phyloP scores from a whole-genome alignment of 1,284 basidiomycete species.

The Ustilago tritici region DNA sequence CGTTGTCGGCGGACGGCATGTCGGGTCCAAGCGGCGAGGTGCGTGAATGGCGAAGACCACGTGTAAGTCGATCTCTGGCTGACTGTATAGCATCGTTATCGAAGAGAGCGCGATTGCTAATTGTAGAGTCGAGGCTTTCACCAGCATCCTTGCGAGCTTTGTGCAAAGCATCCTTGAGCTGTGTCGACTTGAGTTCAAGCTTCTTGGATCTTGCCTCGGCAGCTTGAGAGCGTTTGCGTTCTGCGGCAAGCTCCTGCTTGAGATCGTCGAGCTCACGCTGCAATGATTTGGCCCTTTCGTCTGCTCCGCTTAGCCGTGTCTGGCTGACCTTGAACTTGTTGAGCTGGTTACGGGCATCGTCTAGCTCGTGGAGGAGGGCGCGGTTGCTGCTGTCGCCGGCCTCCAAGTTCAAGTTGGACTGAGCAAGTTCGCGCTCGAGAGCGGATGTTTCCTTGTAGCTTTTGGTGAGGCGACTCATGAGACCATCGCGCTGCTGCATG shows the following conservation, averaged over 20 bases:
- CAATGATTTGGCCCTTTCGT: slow-evolving; percentile 25
- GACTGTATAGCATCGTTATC: slow-evolving; percentile 40
- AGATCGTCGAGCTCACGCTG: slow-evolving; percentile 81
- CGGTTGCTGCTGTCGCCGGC: slow-evolving; percentile 83
- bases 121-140: slow-evolving; percentile 15
- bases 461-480: slow-evolving; percentile 58
- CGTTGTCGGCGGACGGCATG: slow-evolving; percentile 9
- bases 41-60: slow-evolving; percentile 35
- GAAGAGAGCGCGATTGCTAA: slow-evolving; percentile 18
- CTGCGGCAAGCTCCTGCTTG: slow-evolving; percentile 82
- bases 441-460: slow-evolving; percentile 56
- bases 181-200: slow-evolving; percentile 67
- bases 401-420: slow-evolving; percentile 84
- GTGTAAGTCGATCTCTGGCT: slow-evolving; percentile 39
- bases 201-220: slow-evolving; percentile 77
- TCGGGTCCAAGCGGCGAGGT: slow-evolving; percentile 16
- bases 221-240: slow-evolving; percentile 77
- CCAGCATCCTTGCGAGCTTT: slow-evolving; percentile 33
- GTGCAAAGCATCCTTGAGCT: slow-evolving; percentile 47
- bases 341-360: slow-evolving; percentile 79
- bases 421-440: slow-evolving; percentile 78
- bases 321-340: slow-evolving; percentile 79
- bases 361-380: slow-evolving; percentile 79
- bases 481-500: slow-evolving; percentile 58
- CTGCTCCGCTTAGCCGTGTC: slow-evolving; percentile 75